Evolutionary conservation across 1,284 basidiomycete genomes (phyloP), one percentile per base, ranked within the genome.

Genomic region (Albatrellus sp.): DNA sequence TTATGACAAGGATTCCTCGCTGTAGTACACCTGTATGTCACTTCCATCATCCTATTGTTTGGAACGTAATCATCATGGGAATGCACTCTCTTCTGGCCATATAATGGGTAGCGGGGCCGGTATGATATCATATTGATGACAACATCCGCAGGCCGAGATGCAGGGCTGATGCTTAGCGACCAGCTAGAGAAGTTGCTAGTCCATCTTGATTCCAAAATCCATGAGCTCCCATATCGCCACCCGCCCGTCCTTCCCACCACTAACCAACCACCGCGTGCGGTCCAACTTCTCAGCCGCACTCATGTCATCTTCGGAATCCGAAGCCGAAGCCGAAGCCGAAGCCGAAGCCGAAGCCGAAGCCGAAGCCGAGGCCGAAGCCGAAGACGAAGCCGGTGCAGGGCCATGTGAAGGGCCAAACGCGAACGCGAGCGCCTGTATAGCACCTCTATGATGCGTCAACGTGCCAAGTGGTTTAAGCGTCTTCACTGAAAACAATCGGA

Each of bases 191-290:
- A 24, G 24, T 24, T 7, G 24, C 24, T 24, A 9, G 14, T 9
- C 24, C 50, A 46, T 52, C 37, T 50, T 48, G 48, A 66, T 72
- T 29, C 63, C 63, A 51, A 92, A 91, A 50, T 69, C 74, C 51
- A 83, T 83, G 43, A 93, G 60, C 17, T 69, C 64, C 90, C 90
- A 94, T 19, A 92, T 67, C 0, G 80, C 80, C 0, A 91, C 69
- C 10, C 87, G 70, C 36, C 65, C 69, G 54, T 93, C 89, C 55
- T 85, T 86, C 1, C 78, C 73, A 8, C 81, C 85, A 17, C 67
- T 76, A 1, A 79, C 67, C 5, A 91, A 62, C 90, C 89, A 92
- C 19, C 76, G 65, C 7, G 62, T 59, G 30, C 79, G 65, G 43
- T 63, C 66, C 5, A 60, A 57, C 50, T 68, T 72, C 45, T 85